phyloP scores from a whole-genome alignment of 495 filamentous ascomycete species.

The Aspergillus kassunensis region DNA sequence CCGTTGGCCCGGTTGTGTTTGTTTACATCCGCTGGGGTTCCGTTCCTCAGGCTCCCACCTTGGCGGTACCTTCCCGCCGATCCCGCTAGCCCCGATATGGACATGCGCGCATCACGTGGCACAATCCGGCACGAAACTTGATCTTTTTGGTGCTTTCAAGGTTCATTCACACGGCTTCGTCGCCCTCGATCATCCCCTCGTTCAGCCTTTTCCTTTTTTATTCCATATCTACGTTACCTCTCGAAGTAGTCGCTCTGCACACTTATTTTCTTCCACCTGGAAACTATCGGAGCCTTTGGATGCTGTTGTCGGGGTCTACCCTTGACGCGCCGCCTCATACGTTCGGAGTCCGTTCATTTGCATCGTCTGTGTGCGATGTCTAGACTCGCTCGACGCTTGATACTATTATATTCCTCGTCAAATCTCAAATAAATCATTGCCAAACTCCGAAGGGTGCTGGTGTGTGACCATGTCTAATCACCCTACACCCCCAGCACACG shows the following conservation, averaged over 20 bases:
- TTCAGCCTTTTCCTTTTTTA: neutral
- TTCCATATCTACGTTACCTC: neutral
- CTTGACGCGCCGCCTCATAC: conserved; percentile 4
- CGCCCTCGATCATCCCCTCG: neutral
- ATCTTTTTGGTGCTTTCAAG: conserved; percentile 13
- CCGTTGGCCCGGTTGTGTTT: conserved; percentile 17
- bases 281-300: neutral
- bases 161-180: neutral
- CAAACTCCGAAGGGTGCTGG: neutral
- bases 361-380: conserved; percentile 16
- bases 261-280: neutral
- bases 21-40: conserved; percentile 32
- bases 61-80: conserved; percentile 29
- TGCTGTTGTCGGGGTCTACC: neutral
- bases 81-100: conserved; percentile 31
- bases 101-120: conserved; percentile 24
- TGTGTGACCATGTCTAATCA: conserved; percentile 52
- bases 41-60: conserved; percentile 36
- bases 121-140: conserved; percentile 19
- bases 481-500: conserved; percentile 39
- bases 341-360: neutral
- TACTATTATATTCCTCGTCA: too few species aligned
- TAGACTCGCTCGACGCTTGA: neutral
- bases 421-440: too few species aligned
- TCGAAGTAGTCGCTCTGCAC: neutral